Conservation (phyloP, 140 eudicot species). For the Cichorium intybus region DNA sequence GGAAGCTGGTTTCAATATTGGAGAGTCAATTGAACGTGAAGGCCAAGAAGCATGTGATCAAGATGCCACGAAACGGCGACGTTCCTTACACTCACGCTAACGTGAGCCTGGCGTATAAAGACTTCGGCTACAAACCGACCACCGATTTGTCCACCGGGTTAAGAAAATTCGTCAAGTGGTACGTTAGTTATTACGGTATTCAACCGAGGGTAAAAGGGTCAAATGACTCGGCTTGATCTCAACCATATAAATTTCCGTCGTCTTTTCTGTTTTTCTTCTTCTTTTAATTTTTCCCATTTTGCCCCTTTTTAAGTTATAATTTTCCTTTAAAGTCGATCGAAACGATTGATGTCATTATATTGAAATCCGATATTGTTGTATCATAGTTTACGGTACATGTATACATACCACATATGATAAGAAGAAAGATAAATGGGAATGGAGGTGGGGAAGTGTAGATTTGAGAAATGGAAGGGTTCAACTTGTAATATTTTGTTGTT, state of each 20-base stretch:
- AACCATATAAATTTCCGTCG: background rate
- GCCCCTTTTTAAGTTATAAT: slow-evolving; percentile 19
- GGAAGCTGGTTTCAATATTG: slow-evolving; percentile 51
- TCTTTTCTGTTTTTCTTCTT: slow-evolving; percentile 13
- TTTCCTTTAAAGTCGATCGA: slow-evolving; percentile 6
- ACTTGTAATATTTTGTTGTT: slow-evolving; percentile 27
- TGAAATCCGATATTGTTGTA: slow-evolving; percentile 25
- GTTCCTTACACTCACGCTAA: slow-evolving; percentile 83
- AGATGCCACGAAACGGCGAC: slow-evolving; percentile 92
- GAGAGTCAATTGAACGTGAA: slow-evolving; percentile 54
- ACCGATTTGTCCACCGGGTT: slow-evolving; percentile 75
- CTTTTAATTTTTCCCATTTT: slow-evolving; percentile 20
- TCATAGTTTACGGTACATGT: slow-evolving; percentile 25
- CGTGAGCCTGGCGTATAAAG: slow-evolving; percentile 59
- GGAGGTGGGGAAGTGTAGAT: slow-evolving; percentile 42
- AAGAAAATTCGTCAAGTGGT: slow-evolving; percentile 85
- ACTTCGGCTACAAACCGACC: slow-evolving; percentile 77
- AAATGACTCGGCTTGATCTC: slow-evolving; percentile 21
- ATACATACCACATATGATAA: slow-evolving; percentile 34
- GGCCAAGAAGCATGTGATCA: slow-evolving; percentile 74
- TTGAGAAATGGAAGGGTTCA: slow-evolving; percentile 20
- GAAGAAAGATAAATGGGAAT: slow-evolving; percentile 10
- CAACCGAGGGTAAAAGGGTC: slow-evolving; percentile 56
- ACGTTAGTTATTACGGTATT: slow-evolving; percentile 67
- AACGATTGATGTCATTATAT: slow-evolving; percentile 5